Conservation (phyloP, 805 yeast genomes). For the Zygosaccharomyces bisporus region DNA sequence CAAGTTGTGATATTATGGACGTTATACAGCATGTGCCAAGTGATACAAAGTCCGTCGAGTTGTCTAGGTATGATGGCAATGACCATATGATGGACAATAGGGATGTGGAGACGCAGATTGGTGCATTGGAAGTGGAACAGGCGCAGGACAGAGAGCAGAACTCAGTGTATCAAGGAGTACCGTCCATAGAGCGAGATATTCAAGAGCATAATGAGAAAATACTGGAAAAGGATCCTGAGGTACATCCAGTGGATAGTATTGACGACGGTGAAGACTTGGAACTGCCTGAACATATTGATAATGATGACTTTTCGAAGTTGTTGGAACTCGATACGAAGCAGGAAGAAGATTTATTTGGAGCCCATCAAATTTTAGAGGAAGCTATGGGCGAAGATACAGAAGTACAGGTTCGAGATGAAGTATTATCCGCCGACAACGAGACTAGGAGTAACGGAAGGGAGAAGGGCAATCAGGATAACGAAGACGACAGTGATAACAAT, state of each 20-base stretch:
- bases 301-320: conserved; percentile 33
- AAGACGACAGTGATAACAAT: background rate
- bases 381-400: conserved; percentile 15
- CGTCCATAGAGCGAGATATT: conserved; percentile 8
- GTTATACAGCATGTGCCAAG: conserved; percentile 10
- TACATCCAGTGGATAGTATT: conserved; percentile 6
- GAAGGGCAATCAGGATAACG: conserved; percentile 13
- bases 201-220: background rate
- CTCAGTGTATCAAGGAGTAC: conserved; percentile 3
- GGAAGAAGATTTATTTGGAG: conserved; percentile 29
- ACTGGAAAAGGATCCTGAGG: conserved; percentile 12
- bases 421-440: background rate
- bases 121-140: conserved; percentile 5
- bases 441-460: conserved; percentile 11
- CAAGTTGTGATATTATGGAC: conserved; percentile 10
- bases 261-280: conserved; percentile 21
- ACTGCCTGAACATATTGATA: conserved; percentile 26
- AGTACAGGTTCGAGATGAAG: background rate
- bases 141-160: background rate
- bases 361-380: conserved; percentile 17
- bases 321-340: conserved; percentile 33
- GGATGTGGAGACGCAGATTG: conserved; percentile 4
- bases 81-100: conserved; percentile 1
- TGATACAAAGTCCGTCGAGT: conserved; percentile 10
- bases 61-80: conserved; percentile 3